phyloP scores from a whole-genome alignment of 352 stramenopile genomes.

The Thalassiosira livingstoniorum region DNA sequence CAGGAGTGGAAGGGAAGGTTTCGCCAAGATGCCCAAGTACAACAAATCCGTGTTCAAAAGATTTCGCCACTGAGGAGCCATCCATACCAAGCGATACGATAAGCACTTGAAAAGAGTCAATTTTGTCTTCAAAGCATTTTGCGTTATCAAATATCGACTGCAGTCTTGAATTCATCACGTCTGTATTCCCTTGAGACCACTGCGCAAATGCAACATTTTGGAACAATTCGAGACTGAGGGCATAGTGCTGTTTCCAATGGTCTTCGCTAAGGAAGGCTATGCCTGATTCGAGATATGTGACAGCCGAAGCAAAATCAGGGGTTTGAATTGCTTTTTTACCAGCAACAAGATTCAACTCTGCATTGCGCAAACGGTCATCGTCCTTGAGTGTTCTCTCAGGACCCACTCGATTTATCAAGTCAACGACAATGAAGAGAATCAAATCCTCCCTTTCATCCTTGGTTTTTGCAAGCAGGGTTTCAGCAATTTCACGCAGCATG shows the following conservation, averaged over 20 bases:
- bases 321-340: slow-evolving; percentile 32
- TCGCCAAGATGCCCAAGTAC: slow-evolving; percentile 41
- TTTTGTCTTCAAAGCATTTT: slow-evolving; percentile 39
- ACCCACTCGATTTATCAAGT: slow-evolving; percentile 34
- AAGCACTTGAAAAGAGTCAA: slow-evolving; percentile 27
- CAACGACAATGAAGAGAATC: slow-evolving; percentile 30
- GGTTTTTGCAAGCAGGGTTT: slow-evolving; percentile 14
- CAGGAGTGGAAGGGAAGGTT: slow-evolving; percentile 10
- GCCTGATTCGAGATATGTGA: slow-evolving; percentile 29
- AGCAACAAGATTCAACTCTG: slow-evolving; percentile 31
- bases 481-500: slow-evolving; percentile 12
- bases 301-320: slow-evolving; percentile 36
- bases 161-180: slow-evolving; percentile 20
- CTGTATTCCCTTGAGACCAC: slow-evolving; percentile 16
- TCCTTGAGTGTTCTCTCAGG: neutral
- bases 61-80: neutral
- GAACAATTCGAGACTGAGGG: slow-evolving; percentile 39
- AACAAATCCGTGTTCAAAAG: slow-evolving; percentile 11
- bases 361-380: slow-evolving; percentile 8
- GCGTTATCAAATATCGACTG: slow-evolving; percentile 26
- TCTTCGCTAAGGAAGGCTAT: slow-evolving; percentile 37
- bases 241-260: slow-evolving; percentile 30
- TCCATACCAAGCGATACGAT: slow-evolving; percentile 10
- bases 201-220: slow-evolving; percentile 17
- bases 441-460: slow-evolving; percentile 9